A percentile compares a stretch with the other conserved stretches of the same genome.
phyloP scores from a whole-genome alignment of 352 stramenopile species.

The Blastocystis sp. region DNA sequence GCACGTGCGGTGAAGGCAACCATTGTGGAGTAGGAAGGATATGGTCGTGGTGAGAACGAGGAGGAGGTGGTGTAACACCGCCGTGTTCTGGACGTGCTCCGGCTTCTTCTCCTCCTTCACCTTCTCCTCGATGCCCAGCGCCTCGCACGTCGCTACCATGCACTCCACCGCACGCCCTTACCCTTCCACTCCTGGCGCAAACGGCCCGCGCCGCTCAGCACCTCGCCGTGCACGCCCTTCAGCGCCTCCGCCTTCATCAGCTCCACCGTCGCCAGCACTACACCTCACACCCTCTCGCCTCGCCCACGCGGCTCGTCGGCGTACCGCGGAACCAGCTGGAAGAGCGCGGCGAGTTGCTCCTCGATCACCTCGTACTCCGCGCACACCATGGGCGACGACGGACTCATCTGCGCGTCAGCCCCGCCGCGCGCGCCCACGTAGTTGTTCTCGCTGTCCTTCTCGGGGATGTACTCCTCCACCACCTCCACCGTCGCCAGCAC shows the following conservation, averaged over 20 bases:
- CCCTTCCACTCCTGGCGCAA: not conserved
- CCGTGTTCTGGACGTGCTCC: not conserved
- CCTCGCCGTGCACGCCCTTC: not conserved
- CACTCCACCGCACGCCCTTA: not conserved
- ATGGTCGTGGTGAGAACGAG: not conserved
- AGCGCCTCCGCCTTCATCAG: not conserved
- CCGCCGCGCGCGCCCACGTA: not conserved
- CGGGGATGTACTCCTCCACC: constrained; percentile 27
- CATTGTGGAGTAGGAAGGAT: not conserved
- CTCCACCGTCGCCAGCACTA: constrained; percentile 1
- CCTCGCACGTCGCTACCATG: not conserved
- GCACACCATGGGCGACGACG: not conserved
- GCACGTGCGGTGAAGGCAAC: not conserved
- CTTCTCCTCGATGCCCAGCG: not conserved
- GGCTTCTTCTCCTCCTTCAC: not conserved
- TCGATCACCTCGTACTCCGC: constrained; percentile 41
- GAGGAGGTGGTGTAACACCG: not conserved
- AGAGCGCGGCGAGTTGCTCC: not conserved
- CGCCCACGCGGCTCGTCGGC: not conserved
- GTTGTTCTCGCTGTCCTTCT: constrained; percentile 10
- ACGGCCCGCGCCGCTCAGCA: not conserved
- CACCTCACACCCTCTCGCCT: not conserved
- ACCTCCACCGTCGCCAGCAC: constrained; percentile 33
- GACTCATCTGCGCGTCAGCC: not conserved
- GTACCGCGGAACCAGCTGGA: not conserved